Percentiles rank a stretch among this genome's conserved stretches.
phyloP scores from a whole-genome alignment of 2,329 filamentous ascomycete species.

The Stachybotrys chlorohalonatus region DNA sequence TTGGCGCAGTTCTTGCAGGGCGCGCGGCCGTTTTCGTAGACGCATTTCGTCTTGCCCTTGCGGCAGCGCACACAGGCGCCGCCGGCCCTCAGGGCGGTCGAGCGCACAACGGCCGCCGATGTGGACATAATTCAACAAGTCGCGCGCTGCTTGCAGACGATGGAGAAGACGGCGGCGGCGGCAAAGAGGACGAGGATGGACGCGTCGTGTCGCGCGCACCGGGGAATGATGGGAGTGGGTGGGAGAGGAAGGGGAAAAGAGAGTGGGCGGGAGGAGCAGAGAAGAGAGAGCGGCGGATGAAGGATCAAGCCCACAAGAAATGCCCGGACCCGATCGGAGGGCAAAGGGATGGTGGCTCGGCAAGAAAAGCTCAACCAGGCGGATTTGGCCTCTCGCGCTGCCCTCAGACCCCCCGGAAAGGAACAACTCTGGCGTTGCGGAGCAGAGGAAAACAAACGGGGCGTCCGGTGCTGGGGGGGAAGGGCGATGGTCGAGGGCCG shows the following conservation, averaged over 20 bases:
- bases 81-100: slow-evolving; percentile 50
- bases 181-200: slow-evolving; percentile 58
- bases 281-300: neutral
- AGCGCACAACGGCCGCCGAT: slow-evolving; percentile 40
- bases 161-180: slow-evolving; percentile 60
- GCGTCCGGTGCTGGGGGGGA: neutral
- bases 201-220: neutral
- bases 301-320: neutral
- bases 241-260: neutral
- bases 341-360: neutral
- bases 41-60: slow-evolving; percentile 56
- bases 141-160: slow-evolving; percentile 58
- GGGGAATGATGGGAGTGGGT: neutral
- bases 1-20: slow-evolving; percentile 57
- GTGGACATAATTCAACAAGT: slow-evolving; percentile 52
- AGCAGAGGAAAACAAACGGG: neutral
- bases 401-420: neutral
- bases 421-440: neutral
- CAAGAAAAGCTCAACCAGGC: neutral
- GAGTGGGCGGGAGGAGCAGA: neutral
- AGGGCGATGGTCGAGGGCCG: neutral
- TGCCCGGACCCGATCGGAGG: slow-evolving; percentile 46
- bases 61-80: slow-evolving; percentile 54
- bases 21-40: slow-evolving; percentile 53
- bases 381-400: neutral